Evolutionary conservation across 2,329 filamentous ascomycete genomes (phyloP).

Genomic region (Venturia asperata): DNA sequence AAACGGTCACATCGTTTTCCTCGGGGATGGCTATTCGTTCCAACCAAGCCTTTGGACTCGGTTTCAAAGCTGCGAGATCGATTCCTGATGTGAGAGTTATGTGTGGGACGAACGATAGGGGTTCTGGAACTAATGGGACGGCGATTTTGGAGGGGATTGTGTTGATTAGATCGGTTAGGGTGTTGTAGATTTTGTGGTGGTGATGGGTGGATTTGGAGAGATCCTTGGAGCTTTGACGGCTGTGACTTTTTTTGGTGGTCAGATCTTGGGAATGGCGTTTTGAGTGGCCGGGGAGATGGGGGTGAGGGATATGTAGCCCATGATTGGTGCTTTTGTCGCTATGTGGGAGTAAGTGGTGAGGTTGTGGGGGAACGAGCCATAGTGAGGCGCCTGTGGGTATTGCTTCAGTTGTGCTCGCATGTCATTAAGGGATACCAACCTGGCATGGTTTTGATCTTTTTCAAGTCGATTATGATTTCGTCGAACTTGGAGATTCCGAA

Average conservation of each 20-base stretch:
- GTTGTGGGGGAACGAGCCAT: conserved; percentile 8
- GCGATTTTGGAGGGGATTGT: neutral
- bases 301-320: conserved; percentile 8
- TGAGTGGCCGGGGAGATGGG: conserved; percentile 2
- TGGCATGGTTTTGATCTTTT: neutral
- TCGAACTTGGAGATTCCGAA: too few relatives aligned
- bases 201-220: neutral
- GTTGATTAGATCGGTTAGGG: neutral
- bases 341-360: conserved; percentile 2
- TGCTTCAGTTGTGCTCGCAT: neutral
- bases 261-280: neutral
- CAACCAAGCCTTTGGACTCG: neutral
- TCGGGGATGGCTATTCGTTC: conserved; percentile 7
- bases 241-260: neutral
- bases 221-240: neutral
- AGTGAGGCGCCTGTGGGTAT: neutral
- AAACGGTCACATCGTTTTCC: neutral
- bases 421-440: neutral
- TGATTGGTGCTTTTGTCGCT: neutral
- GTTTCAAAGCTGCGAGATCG: conserved; percentile 7
- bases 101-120: neutral
- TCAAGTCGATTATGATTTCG: too few relatives aligned
- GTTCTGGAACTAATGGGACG: neutral
- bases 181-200: neutral
- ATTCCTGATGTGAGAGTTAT: conserved; percentile 5